Base-by-base conservation (phyloP, 768 basidiomycete genomes). In the Collybiopsis luxurians region DNA sequence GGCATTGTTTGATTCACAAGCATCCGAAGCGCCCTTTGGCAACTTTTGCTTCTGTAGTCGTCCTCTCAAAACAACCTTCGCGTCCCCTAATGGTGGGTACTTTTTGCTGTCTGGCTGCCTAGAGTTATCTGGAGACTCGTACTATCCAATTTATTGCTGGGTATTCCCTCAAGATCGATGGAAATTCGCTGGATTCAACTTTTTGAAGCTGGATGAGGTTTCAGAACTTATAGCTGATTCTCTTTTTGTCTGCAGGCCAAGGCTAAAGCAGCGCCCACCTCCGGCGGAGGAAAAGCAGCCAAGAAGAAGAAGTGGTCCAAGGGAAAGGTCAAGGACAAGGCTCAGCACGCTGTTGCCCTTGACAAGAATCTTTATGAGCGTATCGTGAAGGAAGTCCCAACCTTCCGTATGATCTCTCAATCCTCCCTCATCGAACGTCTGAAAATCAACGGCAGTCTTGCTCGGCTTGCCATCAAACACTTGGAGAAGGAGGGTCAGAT, bases 281-380 rank as follows among this genome's bases (percentile, higher is more conserved):
- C 86, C 49, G 76, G 83, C 62, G 87, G 89, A 63, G 89, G 90
- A 71, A 94, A 94, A 74, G 77, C 89, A 69, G 92, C 91, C 61
- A 98, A 98, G 85, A 98, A 98, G 86, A 98, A 98, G 92, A 98
- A 98, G 85, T 98, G 95, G 95, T 97, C 93, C 66, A 98, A 98
- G 85, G 97, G 97, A 73, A 98, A 98, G 80, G 97, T 99, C 75
- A 99, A 99, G 89, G 97, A 99, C 81, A 99, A 98, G 88, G 93
- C 96, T 69, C 87, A 92, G 71, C 95, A 98, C 84, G 84, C 92
- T 66, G 95, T 98, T 75, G 80, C 87, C 64, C 87, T 96, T 69
- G 96, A 98, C 83, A 96, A 98, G 82, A 64, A 86, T 55, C 90
- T 89, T 65, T 96, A 75, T 76, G 92, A 95, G 79, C 90, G 92